Evolutionary conservation across 2,329 filamentous ascomycete genomes (phyloP), one percentile per base, ranked within the genome.

Genomic region (Xylariales sp.): DNA sequence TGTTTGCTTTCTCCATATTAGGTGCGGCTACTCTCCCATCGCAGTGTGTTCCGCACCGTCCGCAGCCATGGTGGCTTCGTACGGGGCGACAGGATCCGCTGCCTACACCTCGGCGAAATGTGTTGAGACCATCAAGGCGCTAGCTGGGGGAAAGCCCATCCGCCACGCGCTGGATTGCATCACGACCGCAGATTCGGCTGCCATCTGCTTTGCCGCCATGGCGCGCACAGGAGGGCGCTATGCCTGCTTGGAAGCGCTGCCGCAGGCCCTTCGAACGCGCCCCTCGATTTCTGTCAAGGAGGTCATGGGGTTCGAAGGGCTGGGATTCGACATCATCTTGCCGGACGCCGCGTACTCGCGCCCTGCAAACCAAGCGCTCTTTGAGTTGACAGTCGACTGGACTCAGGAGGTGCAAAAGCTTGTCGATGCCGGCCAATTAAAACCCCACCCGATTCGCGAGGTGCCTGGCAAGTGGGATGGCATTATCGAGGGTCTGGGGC

Each of bases 81-180:
- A 50, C 32, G 52, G 53, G 8, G 54, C 54, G 4, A 34, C 28
- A 5, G 42, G 36, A 4, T 45, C 46, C 1, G 44, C 44, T 5
- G 8, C 39, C 4, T 54, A 56, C 37, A 44, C 47, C 12, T 53
- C 53, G 16, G 29, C 49, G 2, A 40, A 13, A 6, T 51, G 47
- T 24, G 43, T 29, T 15, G 33, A 51, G 19, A 21, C 25, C 6
- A 41, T 53, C 21, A 36, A 36, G 5, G 20, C 20, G 8, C 5
- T 44, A 10, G 37, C 36, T 11, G 25, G 25, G n/a, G 28, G 17
- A 5, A 19, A 14, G 5, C 46, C 49, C 12, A 50, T 60, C 6
- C 44, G 45, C 8, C 45, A 51, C 15, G 50, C 43, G 4, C 36
- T 61, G 2, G 58, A 61, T 35, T 60, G 57, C 44, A 60, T 61